Evolutionary conservation across 2,329 filamentous ascomycete species (phyloP), one percentile per base, ranked within the genome.

Genomic region (Cordyceps cicadae): DNA sequence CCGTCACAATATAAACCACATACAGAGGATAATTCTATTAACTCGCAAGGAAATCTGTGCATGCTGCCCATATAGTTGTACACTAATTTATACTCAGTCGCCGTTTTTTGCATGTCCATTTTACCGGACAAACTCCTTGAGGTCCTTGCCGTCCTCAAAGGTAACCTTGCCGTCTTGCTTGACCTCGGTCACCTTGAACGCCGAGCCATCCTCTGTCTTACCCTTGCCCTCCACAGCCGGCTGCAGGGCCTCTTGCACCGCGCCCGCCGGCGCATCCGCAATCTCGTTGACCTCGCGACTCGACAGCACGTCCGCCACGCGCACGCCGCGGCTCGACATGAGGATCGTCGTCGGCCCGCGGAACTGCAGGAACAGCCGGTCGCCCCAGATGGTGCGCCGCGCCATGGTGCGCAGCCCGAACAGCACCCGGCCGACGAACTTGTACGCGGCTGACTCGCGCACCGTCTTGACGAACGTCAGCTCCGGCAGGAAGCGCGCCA

Each of bases 301-400:
- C 5, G 87, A 90, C 65, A 99, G 78, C 3, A 89, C 83, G 65
- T 99, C 93, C 58, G 84, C 86, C 49, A 96, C 77, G 17, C 88
- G 82, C 24, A 90, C 84, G 15, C 87, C 92, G n/a, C 93, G 85
- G 57, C 91, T 95, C 64, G 96, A 95, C 68, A 99, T 79, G 49
- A 97, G 80, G 54, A 99, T 83, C 2, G 89, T 97, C 6, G 84
- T 84, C 2, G 94, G 94, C 0, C 94, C 94, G 61, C 87, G 83
- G 71, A 99, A 97, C 69, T 90, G 89, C 37, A 99, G 78, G 74
- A 97, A 97, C 29, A 97, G 79, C 75, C 93, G 79, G 71, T 99
- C 94, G 24, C 94, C 94, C 90, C 92, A 97, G 61, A 99, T 89
- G 1, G 90, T 90, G 68, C 89, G 84, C 63, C 92, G 83, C 48